Evolutionary conservation across 129 eudicot genomes (phyloP), one percentile per base, ranked within the genome.

Genomic region (Chrysanthemum makinoi): DNA sequence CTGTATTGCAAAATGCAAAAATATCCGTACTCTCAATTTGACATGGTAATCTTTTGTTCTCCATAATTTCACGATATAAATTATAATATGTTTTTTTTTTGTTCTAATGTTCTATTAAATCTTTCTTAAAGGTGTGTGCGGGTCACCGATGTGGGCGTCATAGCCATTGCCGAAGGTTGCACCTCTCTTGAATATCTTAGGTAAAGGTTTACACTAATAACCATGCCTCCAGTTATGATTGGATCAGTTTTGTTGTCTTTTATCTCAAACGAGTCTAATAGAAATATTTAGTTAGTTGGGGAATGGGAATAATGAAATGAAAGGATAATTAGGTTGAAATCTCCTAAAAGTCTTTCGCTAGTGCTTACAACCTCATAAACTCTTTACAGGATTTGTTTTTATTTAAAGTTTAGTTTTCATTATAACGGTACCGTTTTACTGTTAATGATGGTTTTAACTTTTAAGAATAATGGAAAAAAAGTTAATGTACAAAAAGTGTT

Each of bases 161-260:
- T 84, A 20, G 81, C 97, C 64, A 80, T 94, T 65, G 97, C 96
- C 26, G 69, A 94, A 86, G 84, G 89, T 33, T 94, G 98, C 85
- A 87, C 84, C 24, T 87, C 84, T 70, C 96, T 94, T 70, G 96
- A 94, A 78, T 80, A 83, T 71, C 83, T 94, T 57, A 94, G 98
- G 98, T 89, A 70, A 79, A 61, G 66, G 18, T 9, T 68, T 44
- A 76, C 28, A 19, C 57, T 49, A 14, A 17, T 6, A 47, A 10
- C 13, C 52, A 5, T 26, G 46, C 46, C 14, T 9, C 35, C 9
- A 0, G 17, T 58, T 4, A 4, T 19, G 13, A 10, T 55, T 55
- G 3, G 18, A 16, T n/a, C 24, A 30, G 26, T 59, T 22, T 22
- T 59, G 26, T 10, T 52, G 6, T 52, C 6, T 52, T 52, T 14